Percentiles rank a stretch among this genome's conserved stretches.
Evolutionary conservation across 192 early-diverging fungal genomes (phyloP).

Genomic region (Polychytrium aggregatum): DNA sequence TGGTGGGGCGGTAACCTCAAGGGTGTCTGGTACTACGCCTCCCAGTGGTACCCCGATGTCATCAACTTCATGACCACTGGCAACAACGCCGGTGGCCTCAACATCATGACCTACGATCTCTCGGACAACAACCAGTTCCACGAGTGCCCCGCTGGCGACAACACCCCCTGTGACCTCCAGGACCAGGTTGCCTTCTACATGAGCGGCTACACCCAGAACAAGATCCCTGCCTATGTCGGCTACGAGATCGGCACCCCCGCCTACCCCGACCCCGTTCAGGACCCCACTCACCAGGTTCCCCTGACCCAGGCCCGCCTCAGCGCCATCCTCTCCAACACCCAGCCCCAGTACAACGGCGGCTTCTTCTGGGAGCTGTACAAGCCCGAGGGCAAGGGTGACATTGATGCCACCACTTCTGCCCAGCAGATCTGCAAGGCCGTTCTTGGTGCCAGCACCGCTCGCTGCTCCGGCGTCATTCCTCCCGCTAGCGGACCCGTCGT

Average conservation of each 20-base stretch:
- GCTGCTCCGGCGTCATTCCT: no score
- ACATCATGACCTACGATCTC: constrained; percentile 3
- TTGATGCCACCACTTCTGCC: no score
- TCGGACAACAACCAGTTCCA: neutral
- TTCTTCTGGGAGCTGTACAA: no score
- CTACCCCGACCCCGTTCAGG: constrained; percentile 1
- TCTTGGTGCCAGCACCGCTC: no score
- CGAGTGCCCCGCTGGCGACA: neutral
- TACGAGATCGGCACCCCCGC: constrained; percentile 11
- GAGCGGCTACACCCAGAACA: neutral
- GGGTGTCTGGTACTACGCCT: no score
- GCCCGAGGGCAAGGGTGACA: no score
- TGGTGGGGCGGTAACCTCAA: no score
- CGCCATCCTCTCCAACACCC: no score
- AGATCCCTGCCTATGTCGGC: constrained; percentile 4
- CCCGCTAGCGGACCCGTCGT: no score
- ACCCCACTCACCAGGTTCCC: constrained; percentile 1
- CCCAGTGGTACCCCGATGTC: constrained; percentile 2
- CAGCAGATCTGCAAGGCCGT: no score
- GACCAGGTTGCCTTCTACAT: constrained; percentile 12
- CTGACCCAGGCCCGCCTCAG: no score
- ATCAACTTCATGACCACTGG: constrained; percentile 1
- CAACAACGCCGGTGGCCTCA: neutral
- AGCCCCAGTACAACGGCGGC: no score
- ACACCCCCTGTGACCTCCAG: neutral